Base-by-base conservation (phyloP, 2,329 filamentous ascomycete genomes). In the Ophiostoma angusticollis region DNA sequence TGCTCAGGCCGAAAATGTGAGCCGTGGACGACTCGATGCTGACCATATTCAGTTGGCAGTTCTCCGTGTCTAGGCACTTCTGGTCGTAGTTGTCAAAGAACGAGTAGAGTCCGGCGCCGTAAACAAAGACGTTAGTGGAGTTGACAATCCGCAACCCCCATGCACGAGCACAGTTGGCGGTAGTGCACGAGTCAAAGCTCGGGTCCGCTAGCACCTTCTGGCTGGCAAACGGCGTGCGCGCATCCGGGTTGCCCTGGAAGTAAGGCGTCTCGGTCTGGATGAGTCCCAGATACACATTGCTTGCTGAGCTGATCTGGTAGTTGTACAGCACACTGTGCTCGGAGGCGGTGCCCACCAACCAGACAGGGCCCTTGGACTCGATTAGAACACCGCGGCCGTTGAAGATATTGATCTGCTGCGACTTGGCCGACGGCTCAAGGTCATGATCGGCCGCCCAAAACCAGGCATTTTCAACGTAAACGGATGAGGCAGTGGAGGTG, bases 401-500 rank as follows among this genome's bases (percentile, higher is more conserved):
- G 72, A 81, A 94, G 53, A 94, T 76, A 61, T 84, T 79, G 57
- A 91, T 80, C 58, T 91, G 82, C 18, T 43, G 47, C 55, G 80
- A 74, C 55, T 80, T 73, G 52, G 80, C 78, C 8, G 59, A 47
- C 11, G 76, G 69, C 56, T 94, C 87, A 18, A 94, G 78, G 55
- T 93, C 84, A 64, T 94, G 86, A 57, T 94, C 86, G 3, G 86
- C 77, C 33, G 85, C 80, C 85, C 86, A 93, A 58, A 84, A 79
- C 84, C 84, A 93, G 33, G 70, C 77, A 63, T 93, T 93, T 65
- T 95, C 87, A 31, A 93, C 65, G 62, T 93, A 93, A 32, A 75
- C 74, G 49, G 47, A 48, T 31, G 75, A 80, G 37, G 72, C 70
- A 24, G 65, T 55, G n/a, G 59, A 43, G 3, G 77, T 80, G 36